Evolutionary conservation across 176 grass and related monocot species (phyloP).

Genomic region (Poa pratensis): DNA sequence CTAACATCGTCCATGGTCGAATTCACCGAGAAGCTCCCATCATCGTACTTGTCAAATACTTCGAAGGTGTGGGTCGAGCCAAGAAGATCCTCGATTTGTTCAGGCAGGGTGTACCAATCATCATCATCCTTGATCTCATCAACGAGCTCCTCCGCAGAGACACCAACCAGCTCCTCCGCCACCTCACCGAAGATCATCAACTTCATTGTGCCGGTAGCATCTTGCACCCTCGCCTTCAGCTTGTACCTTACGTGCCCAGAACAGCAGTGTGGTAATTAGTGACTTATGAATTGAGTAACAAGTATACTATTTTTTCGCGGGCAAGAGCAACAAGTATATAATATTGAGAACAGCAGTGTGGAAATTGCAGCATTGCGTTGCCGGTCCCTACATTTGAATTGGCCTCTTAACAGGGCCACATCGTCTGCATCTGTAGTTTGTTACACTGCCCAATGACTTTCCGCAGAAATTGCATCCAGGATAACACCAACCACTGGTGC

Average conservation of each 20-base stretch:
- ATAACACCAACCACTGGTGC: background rate
- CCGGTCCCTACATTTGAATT: background rate
- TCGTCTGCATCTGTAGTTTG: background rate
- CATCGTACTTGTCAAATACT: slow-evolving; percentile 6
- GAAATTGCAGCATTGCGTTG: background rate
- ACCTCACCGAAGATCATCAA: slow-evolving; percentile 18
- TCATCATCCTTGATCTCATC: slow-evolving; percentile 4
- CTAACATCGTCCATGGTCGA: background rate
- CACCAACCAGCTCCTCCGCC: slow-evolving; percentile 7
- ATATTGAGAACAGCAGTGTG: background rate
- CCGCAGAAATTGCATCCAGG: slow-evolving; percentile 1
- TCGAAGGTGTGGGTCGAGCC: slow-evolving; percentile 18
- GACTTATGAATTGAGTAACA: background rate
- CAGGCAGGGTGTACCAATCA: background rate
- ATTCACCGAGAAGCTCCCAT: background rate
- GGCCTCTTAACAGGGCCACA: slow-evolving; percentile 20
- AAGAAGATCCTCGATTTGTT: slow-evolving; percentile 4
- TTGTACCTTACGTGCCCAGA: background rate
- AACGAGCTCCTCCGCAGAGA: background rate
- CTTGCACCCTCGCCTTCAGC: slow-evolving; percentile 8
- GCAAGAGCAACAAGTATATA: background rate
- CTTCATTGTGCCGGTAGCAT: background rate
- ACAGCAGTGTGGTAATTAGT: background rate
- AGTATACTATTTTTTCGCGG: background rate
- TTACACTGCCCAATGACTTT: background rate